A percentile compares a stretch with the other conserved stretches of the same genome.
Conservation (phyloP, 2,329 filamentous ascomycete species). For the Penicillium paneum region DNA sequence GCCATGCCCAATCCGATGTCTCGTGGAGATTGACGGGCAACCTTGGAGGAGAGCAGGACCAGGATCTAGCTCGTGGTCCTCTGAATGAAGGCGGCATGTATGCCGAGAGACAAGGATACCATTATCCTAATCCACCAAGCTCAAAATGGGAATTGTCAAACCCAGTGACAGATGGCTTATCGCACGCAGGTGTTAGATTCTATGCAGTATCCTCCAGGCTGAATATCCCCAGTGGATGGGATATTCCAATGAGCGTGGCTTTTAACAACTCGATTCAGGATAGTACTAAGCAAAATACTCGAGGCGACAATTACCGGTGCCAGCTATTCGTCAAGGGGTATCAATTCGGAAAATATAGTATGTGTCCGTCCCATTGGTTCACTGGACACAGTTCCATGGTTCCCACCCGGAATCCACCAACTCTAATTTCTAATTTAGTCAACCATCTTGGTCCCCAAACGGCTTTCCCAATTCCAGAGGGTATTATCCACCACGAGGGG, state of each 20-base stretch:
- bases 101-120: conserved; percentile 52
- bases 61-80: conserved; percentile 49
- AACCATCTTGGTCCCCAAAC: conserved; percentile 53
- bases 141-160: conserved; percentile 25
- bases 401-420: not conserved
- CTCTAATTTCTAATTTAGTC: conserved; percentile 25
- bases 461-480: conserved; percentile 51
- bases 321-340: conserved; percentile 53
- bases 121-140: conserved; percentile 46
- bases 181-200: conserved; percentile 47
- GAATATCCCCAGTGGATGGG: conserved; percentile 49
- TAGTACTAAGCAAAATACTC: not conserved
- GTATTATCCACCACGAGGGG: conserved; percentile 51
- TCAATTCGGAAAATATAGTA: conserved; percentile 52
- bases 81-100: conserved; percentile 55
- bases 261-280: conserved; percentile 33
- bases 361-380: not conserved
- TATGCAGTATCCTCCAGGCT: conserved; percentile 50
- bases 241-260: conserved; percentile 51
- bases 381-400: not conserved
- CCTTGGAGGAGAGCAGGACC: conserved; percentile 52
- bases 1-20: conserved; percentile 28
- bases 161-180: conserved; percentile 34
- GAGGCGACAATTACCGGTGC: conserved; percentile 34
- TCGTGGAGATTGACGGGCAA: conserved; percentile 57